Conservation (phyloP, 371 early-diverging fungal genomes). For the Entomophthora muscae region DNA sequence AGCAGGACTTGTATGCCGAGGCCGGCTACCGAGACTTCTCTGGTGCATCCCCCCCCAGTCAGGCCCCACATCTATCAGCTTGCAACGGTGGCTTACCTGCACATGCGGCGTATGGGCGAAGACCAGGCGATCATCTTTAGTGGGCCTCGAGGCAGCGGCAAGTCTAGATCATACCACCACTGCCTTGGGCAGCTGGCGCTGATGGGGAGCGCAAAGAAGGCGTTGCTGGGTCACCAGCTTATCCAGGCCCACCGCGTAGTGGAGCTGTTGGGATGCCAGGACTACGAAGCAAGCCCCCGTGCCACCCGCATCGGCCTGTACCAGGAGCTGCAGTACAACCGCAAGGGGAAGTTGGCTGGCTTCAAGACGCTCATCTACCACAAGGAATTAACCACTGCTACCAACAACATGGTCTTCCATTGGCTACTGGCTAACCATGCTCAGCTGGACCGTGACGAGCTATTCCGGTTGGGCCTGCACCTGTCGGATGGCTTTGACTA, state of each 20-base stretch:
- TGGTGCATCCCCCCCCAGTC: slow-evolving; percentile 31
- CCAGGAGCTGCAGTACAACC: slow-evolving; percentile 72
- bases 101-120: too few species aligned
- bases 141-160: background rate
- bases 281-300: slow-evolving; percentile 56
- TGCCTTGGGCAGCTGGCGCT: background rate
- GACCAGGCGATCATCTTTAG: too few species aligned
- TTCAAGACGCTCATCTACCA: slow-evolving; percentile 39
- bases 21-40: background rate
- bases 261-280: slow-evolving; percentile 58
- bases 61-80: too few species aligned
- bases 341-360: slow-evolving; percentile 68
- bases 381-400: background rate
- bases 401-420: slow-evolving; percentile 60
- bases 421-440: slow-evolving; percentile 44
- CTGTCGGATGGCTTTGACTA: slow-evolving; percentile 11
- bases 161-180: background rate
- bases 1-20: background rate
- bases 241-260: slow-evolving; percentile 29
- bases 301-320: slow-evolving; percentile 61
- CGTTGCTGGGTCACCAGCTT: background rate
- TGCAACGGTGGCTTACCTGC: too few species aligned
- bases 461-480: slow-evolving; percentile 6
- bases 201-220: background rate
- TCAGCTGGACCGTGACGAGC: slow-evolving; percentile 17